Base-by-base conservation (phyloP, 441 rosid species). In the Raphanus hybrid region DNA sequence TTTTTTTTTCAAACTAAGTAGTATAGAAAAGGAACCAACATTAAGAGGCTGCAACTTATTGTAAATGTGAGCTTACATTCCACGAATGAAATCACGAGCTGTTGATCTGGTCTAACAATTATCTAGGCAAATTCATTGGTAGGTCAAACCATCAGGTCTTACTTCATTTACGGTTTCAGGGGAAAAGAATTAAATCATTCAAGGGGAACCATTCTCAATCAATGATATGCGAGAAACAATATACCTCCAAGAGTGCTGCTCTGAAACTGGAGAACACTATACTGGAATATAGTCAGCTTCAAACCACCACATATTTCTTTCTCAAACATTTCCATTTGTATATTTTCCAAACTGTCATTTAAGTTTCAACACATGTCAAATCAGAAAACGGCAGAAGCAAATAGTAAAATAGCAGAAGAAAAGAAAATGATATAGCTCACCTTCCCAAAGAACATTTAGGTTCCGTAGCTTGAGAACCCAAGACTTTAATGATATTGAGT, bases 311-410 rank as follows among this genome's bases (percentile, higher is more conserved):
- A 92, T 67, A 95, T 81, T 82, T 93, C 89, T 81, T 86, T 88
- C 84, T 86, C 88, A 86, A 95, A 89, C 67, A 93, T 69, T 69
- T 87, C 87, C 75, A 85, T 89, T 85, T 95, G 97, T 86, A 87
- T 86, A 81, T 86, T 89, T 89, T 93, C 99, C 91, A 91, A 85
- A 89, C 99, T 95, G 98, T 86, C 85, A 90, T 82, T 82, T 77
- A 88, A 81, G 84, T 86, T 85, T 78, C 85, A 85, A 80, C 81
- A 82, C 76, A 73, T 81, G 63, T 74, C 59, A 62, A 84, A 73
- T 80, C 68, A 72, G 80, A 79, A 41, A 27, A 63, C 9, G 69
- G 37, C 48, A 64, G 48, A 74, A 58, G 67, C 27, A 32, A 23
- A 64, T 43, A 57, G 58, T 57, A 45, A 45, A 73, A 57, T 7